Evolutionary conservation across 768 basidiomycete species (phyloP).

Genomic region (Fibroporia radiculosa): DNA sequence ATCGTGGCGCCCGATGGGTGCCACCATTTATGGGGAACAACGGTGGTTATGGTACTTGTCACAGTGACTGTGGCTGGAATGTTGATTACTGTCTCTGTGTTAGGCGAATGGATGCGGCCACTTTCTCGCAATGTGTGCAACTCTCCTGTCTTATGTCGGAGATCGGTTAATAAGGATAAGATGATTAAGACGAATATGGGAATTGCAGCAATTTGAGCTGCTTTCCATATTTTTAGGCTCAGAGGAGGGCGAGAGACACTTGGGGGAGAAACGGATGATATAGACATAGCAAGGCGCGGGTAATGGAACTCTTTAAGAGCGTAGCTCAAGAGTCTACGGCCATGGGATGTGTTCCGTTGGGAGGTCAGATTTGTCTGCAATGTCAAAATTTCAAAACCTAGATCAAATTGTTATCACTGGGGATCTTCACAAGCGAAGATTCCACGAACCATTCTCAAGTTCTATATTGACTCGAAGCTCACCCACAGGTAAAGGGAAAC

Average conservation of each 20-base stretch:
- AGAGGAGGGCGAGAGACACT: neutral
- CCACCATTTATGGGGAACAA: slow-evolving; percentile 12
- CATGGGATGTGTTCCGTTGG: slow-evolving; percentile 32
- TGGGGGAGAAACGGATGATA: neutral
- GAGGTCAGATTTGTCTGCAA: slow-evolving; percentile 52
- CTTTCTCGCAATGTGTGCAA: slow-evolving; percentile 8
- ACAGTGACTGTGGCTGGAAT: slow-evolving; percentile 27
- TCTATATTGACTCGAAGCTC: slow-evolving; percentile 58
- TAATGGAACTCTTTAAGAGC: slow-evolving; percentile 51
- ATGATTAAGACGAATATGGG: slow-evolving; percentile 1
- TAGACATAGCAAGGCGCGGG: slow-evolving; percentile 40
- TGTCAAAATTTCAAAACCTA: slow-evolving; percentile 36
- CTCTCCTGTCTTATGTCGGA: slow-evolving; percentile 7
- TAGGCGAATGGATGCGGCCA: neutral
- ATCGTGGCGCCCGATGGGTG: neutral
- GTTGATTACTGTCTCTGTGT: neutral
- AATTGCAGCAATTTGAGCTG: slow-evolving; percentile 1
- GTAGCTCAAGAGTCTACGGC: slow-evolving; percentile 46
- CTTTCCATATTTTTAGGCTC: neutral
- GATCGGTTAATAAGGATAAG: slow-evolving; percentile 4
- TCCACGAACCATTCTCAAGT: slow-evolving; percentile 42
- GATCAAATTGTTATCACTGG: slow-evolving; percentile 3
- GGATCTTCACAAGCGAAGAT: neutral
- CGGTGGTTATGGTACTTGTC: slow-evolving; percentile 21
- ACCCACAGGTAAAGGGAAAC: slow-evolving; percentile 65